Conservation (phyloP, 108 stramenopile species). For the Bacterosira constricta region DNA sequence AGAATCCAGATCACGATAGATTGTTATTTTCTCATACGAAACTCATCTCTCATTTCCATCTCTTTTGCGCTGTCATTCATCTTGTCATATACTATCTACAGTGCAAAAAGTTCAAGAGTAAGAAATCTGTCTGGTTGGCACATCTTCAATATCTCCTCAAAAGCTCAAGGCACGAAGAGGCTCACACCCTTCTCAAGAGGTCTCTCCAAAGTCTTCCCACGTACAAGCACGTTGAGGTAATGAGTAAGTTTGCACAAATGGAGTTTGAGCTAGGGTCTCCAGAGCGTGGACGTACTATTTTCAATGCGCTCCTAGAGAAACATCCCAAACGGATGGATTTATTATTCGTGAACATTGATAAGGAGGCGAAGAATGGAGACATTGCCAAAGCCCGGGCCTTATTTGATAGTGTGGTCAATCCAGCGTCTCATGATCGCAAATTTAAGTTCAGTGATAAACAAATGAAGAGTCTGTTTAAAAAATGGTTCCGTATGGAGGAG, state of each 20-base stretch:
- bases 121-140: conserved; percentile 93
- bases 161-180: conserved; percentile 75
- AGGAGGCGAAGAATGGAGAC: conserved; percentile 93
- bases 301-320: conserved; percentile 86
- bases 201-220: conserved; percentile 78
- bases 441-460: conserved; percentile 88
- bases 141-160: conserved; percentile 80
- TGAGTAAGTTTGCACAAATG: conserved; percentile 90
- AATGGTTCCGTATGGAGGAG: conserved; percentile 93
- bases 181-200: conserved; percentile 84
- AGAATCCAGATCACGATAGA: too few species aligned
- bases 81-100: too few species aligned
- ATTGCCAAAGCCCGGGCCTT: conserved; percentile 75
- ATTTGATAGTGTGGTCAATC: conserved; percentile 67
- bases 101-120: conserved; percentile 88
- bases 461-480: conserved; percentile 97
- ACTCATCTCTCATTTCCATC: too few species aligned
- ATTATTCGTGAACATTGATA: conserved; percentile 92
- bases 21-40: too few species aligned
- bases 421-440: conserved; percentile 47
- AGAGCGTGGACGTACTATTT: conserved; percentile 91
- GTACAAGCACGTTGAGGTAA: conserved; percentile 92
- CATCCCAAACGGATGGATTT: conserved; percentile 94
- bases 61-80: too few species aligned
- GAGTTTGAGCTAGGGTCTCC: conserved; percentile 89